Base-by-base conservation (phyloP, 495 filamentous ascomycete genomes). In the Cetradonia linearis region DNA sequence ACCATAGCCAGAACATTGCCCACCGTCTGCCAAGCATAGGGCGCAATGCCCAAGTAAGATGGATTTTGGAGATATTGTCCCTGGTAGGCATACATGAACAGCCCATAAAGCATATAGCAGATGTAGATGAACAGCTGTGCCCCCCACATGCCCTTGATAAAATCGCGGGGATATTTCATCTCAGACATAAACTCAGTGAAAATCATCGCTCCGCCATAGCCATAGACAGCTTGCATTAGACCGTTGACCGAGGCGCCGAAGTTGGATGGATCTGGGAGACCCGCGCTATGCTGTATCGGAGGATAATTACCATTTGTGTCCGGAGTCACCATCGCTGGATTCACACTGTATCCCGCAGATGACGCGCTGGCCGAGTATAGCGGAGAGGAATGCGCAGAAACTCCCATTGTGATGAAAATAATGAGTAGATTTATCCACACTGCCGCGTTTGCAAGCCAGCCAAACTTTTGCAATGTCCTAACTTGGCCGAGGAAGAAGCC, bases 171-270 rank as follows among this genome's bases (percentile, higher is more conserved):
- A 30, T 78, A 77, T 50, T 78, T 78, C 81, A 85, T 86, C 69
- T 88, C 85, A 13, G 83, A 78, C 62, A 85, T 69, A 67, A 88
- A 85, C 62, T 84, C 83, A 49, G 80, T 74, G 67, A 86, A 88
- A 36, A 86, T 69, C 66, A 81, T 72, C 4, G 76, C 75, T 28
- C 83, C 83, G n/a, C 80, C 82, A 59, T 83, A 86, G 0, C 79
- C 76, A 60, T 78, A 77, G 1, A 86, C 83, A 14, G 75, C 81
- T 46, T 80, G 77, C 59, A 83, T 78, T 54, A 84, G 72, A 3
- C 81, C 82, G 55, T 82, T 81, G 49, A 84, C 63, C 5, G 60
- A 31, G 46, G 60, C 44, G 31, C 60, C 60, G 42, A 62, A 62
- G 30, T 62, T 62, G 27, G 54, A 37, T 18, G 54, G 54, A 38